Evolutionary conservation across 139 green algal species (phyloP), one percentile per base, ranked within the genome.

Genomic region (Chlorella sorokiniana): DNA sequence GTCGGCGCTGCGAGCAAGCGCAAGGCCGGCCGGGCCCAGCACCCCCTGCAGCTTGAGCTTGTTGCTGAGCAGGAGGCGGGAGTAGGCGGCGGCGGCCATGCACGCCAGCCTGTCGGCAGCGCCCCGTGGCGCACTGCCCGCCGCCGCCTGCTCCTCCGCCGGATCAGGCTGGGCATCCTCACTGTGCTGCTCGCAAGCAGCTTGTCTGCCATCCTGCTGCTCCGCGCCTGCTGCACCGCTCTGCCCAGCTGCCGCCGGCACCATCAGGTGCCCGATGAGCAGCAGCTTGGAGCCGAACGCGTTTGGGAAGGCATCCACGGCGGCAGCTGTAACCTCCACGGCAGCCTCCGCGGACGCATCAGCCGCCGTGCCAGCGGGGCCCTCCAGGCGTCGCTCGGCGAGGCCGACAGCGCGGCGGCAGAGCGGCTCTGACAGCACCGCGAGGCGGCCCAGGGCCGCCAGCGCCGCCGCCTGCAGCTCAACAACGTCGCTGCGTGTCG

Each of bases 41-140:
- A 83, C 41, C 27, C 67, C 62, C 67, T 83, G 65, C 51, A 83
- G 65, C 51, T 69, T 69, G 3, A 83, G 65, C 78, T 83, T 83
- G 65, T 83, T 77, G 31, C 38, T 35, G 14, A 77, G 65, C 65
- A 83, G 65, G 37, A 83, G 67, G 35, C 78, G 48, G 65, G 35
- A 68, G 51, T 77, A 83, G 9, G 78, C 51, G 37, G 63, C 37
- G 11, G 78, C 78, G 14, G 78, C 65, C 11, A 0, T 8, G 0
- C 14, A 48, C 16, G 29, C 40, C 67, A 76, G 65, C 35, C 35
- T 45, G 45, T 64, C 45, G 8, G 68, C n/a, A n/a, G n/a, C n/a
- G n/a, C n/a, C 68, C 42, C 29, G 1, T 25, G 48, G 45, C 48
- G 71, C 71, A 40, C 23, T 9, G 27, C 42, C n/a, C 18, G 37